Percentiles rank a stretch among this genome's conserved stretches.
Evolutionary conservation across 1,284 basidiomycete genomes (phyloP).

Genomic region (Rhodotorula glutinis): DNA sequence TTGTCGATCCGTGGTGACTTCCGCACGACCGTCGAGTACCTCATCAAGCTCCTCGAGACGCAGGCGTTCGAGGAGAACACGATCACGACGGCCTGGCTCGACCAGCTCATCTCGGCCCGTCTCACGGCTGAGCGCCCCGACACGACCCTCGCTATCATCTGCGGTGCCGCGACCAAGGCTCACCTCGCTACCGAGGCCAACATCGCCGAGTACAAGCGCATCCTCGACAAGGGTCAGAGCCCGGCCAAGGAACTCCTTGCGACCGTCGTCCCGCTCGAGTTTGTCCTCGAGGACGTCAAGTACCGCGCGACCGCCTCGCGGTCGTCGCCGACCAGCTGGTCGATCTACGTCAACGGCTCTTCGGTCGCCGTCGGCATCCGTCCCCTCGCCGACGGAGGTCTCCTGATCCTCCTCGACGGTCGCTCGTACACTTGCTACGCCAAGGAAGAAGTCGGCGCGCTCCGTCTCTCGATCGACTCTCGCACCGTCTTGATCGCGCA

Average conservation of each 20-base stretch:
- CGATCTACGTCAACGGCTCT: slow-evolving; percentile 93
- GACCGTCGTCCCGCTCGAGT: slow-evolving; percentile 92
- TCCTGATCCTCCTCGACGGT: slow-evolving; percentile 85
- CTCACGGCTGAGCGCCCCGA: slow-evolving; percentile 97
- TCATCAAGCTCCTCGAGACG: slow-evolving; percentile 71
- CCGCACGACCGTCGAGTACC: slow-evolving; percentile 94
- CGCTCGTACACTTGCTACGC: slow-evolving; percentile 97
- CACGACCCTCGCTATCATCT: slow-evolving; percentile 85
- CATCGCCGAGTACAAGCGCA: slow-evolving; percentile 87
- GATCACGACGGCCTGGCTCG: slow-evolving; percentile 98
- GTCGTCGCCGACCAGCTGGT: slow-evolving; percentile 83
- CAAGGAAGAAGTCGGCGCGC: slow-evolving; percentile 94
- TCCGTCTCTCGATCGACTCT: slow-evolving; percentile 89
- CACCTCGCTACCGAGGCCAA: slow-evolving; percentile 85
- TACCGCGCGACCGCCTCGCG: slow-evolving; percentile 96
- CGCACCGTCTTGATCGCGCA: slow-evolving; percentile 99
- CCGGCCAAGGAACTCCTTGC: slow-evolving; percentile 91
- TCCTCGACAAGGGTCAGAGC: slow-evolving; percentile 97
- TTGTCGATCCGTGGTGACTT: slow-evolving; percentile 98
- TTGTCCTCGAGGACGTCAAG: slow-evolving; percentile 90
- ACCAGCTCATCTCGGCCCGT: slow-evolving; percentile 90
- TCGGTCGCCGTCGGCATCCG: slow-evolving; percentile 84
- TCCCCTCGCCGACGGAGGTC: slow-evolving; percentile 88
- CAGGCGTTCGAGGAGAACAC: slow-evolving; percentile 96
- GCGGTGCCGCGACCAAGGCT: slow-evolving; percentile 95